Evolutionary conservation across 2,329 filamentous ascomycete genomes (phyloP).

Genomic region (Dactylonectria estremocensis): DNA sequence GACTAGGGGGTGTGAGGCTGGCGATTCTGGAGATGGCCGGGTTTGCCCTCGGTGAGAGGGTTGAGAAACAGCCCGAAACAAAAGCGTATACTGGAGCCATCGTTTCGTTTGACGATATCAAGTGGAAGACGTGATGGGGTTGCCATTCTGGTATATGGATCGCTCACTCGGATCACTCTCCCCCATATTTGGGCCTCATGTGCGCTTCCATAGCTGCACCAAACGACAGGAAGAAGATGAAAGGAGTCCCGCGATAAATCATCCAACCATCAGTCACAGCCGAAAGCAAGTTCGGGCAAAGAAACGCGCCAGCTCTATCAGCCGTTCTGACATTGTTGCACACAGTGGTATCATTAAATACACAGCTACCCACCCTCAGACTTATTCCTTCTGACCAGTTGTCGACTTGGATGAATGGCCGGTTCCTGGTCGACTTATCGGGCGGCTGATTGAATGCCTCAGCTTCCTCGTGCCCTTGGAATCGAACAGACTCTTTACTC

Average conservation of each 20-base stretch:
- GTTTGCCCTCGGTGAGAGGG: constrained; percentile 48
- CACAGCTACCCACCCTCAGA: neutral
- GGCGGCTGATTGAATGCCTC: constrained; percentile 55
- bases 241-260: no score
- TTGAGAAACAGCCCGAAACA: constrained; percentile 55
- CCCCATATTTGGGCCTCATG: neutral
- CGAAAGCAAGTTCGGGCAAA: neutral
- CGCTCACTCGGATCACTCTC: neutral
- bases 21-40: constrained; percentile 61
- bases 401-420: constrained; percentile 50
- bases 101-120: constrained; percentile 58
- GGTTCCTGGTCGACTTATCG: constrained; percentile 57
- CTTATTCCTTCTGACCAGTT: constrained; percentile 36
- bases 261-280: no score
- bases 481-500: constrained; percentile 81
- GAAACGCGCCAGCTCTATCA: neutral
- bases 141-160: neutral
- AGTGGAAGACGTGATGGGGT: constrained; percentile 50
- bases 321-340: neutral
- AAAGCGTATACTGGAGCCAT: constrained; percentile 54
- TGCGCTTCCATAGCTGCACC: neutral
- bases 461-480: constrained; percentile 73
- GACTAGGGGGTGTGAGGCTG: constrained; percentile 57
- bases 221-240: neutral
- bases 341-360: constrained; percentile 29